Evolutionary conservation across 345 rosid species (phyloP).

Genomic region (Aurinia saxatilis): DNA sequence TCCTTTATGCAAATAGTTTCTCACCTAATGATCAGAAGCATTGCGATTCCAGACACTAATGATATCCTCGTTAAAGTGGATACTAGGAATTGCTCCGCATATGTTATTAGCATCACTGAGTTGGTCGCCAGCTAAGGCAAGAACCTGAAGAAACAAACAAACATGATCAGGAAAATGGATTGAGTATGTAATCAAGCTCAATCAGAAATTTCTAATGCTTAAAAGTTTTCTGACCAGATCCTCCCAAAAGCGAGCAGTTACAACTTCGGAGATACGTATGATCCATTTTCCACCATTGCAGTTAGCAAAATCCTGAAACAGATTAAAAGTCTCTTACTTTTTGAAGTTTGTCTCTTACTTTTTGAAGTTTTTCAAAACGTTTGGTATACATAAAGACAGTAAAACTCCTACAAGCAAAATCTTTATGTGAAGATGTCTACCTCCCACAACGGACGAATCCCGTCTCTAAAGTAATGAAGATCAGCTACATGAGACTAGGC

Average conservation of each 20-base stretch:
- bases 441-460: conserved; percentile 95
- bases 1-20: background rate
- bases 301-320: conserved; percentile 75
- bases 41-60: conserved; percentile 87
- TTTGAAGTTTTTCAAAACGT: too few species aligned
- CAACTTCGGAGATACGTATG: conserved; percentile 82
- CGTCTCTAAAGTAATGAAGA: conserved; percentile 90
- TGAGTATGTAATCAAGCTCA: too few species aligned
- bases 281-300: conserved; percentile 98
- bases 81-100: conserved; percentile 90
- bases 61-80: conserved; percentile 90
- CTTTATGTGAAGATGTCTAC: conserved; percentile 28
- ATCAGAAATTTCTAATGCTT: background rate
- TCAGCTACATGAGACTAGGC: conserved; percentile 88
- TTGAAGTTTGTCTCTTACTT: too few species aligned
- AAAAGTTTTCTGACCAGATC: conserved; percentile 63
- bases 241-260: conserved; percentile 97
- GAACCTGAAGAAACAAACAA: conserved; percentile 46
- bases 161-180: too few species aligned
- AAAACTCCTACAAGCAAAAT: too few species aligned
- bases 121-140: conserved; percentile 85
- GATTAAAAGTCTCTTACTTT: background rate
- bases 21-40: conserved; percentile 90
- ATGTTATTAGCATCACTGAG: conserved; percentile 74
- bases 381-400: background rate